A percentile compares a stretch with the other conserved stretches of the same genome.
phyloP scores from a whole-genome alignment of 2,329 filamentous ascomycete genomes.

The Trichoderma sp. region DNA sequence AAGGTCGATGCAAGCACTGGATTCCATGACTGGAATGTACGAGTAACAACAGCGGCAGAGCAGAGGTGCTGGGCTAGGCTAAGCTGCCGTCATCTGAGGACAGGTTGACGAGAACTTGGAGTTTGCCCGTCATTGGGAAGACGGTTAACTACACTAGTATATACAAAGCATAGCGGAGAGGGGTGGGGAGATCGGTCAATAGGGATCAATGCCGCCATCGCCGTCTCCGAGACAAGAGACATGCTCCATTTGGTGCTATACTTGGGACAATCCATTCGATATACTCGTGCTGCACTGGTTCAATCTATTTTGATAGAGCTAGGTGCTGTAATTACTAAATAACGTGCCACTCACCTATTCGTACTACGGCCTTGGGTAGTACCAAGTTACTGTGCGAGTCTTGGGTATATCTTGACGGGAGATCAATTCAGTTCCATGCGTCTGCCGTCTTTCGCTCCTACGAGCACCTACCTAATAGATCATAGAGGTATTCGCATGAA shows the following conservation, averaged over 20 bases:
- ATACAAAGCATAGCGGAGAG: background rate
- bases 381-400: background rate
- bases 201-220: slow-evolving; percentile 13
- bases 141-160: background rate
- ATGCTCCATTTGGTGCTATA: background rate
- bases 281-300: background rate
- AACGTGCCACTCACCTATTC: background rate
- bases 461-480: background rate
- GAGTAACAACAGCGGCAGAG: background rate
- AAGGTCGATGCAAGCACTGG: background rate
- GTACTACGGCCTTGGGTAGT: background rate
- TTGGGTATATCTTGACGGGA: background rate
- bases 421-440: background rate
- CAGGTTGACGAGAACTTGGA: background rate
- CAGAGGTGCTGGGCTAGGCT: background rate
- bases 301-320: background rate
- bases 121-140: background rate
- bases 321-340: background rate
- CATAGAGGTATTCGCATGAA: background rate
- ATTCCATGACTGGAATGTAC: background rate
- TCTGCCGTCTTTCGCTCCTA: background rate
- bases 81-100: background rate
- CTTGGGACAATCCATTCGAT: background rate
- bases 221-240: background rate
- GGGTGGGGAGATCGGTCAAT: slow-evolving; percentile 9